Conservation (phyloP, 805 yeast species). For the Candida rishiriensis region DNA sequence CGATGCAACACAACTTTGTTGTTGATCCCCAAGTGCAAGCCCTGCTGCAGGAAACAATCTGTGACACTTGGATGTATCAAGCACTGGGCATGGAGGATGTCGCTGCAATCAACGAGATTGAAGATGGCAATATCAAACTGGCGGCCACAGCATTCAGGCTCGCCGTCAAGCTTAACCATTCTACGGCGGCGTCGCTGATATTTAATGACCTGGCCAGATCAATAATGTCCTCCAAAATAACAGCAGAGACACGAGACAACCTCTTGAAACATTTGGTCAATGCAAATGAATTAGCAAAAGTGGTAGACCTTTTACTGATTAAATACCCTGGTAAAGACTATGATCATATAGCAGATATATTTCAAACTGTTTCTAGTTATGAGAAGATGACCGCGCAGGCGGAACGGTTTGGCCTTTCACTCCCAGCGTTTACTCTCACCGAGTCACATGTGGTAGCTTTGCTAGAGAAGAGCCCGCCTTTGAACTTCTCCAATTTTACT, state of each 20-base stretch:
- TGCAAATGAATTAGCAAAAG: constrained; percentile 2
- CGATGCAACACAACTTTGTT: not conserved
- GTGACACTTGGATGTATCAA: not conserved
- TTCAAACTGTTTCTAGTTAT: constrained; percentile 8
- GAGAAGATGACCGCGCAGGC: constrained; percentile 7
- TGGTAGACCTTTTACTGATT: constrained; percentile 10
- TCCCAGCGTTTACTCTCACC: constrained; percentile 6
- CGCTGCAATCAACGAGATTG: constrained; percentile 1
- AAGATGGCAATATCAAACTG: no score
- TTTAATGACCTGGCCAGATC: constrained; percentile 1
- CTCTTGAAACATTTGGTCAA: constrained; percentile 1
- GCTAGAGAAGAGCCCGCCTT: no score
- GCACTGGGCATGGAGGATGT: constrained; percentile 1
- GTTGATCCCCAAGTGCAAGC: not conserved
- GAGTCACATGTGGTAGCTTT: constrained; percentile 5
- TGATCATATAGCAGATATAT: constrained; percentile 5
- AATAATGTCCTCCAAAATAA: not conserved
- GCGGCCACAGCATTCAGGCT: constrained; percentile 1
- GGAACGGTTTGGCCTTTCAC: constrained; percentile 1
- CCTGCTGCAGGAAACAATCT: not conserved
- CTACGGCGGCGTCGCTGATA: constrained; percentile 1
- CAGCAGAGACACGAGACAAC: not conserved
- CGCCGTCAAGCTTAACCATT: constrained; percentile 1
- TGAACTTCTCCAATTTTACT: no score
- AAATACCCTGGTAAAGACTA: constrained; percentile 10